Conservation (phyloP, 352 stramenopile genomes). For the Phytophthora pini region DNA sequence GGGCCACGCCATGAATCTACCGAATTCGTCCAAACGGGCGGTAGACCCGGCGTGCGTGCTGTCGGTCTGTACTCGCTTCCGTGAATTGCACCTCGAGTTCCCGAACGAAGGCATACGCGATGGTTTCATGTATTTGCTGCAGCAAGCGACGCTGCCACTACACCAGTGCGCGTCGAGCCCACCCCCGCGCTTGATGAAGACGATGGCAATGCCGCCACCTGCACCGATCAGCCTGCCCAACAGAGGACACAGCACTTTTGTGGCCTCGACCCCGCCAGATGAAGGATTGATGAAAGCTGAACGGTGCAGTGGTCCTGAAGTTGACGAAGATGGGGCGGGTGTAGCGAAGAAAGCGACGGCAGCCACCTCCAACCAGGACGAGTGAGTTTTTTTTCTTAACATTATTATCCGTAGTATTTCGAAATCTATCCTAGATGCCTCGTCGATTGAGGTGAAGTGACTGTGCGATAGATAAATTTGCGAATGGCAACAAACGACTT, state of each 20-base stretch:
- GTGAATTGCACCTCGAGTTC: conserved; percentile 78
- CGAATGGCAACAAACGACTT: too few species aligned
- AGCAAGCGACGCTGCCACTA: conserved; percentile 69
- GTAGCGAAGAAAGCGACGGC: conserved; percentile 24
- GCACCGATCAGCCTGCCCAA: conserved; percentile 13
- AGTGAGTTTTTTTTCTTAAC: conserved; percentile 40
- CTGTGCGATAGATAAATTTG: too few species aligned
- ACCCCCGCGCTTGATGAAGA: conserved; percentile 23
- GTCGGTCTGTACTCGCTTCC: conserved; percentile 66
- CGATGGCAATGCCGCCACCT: conserved; percentile 19
- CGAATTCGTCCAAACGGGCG: conserved; percentile 55
- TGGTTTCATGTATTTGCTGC: conserved; percentile 71
- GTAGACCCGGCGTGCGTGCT: conserved; percentile 64
- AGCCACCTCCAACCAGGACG: conserved; percentile 34
- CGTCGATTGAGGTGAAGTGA: too few species aligned
- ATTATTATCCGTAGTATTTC: conserved; percentile 31
- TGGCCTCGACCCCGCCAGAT: conserved; percentile 21
- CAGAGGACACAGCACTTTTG: conserved; percentile 15
- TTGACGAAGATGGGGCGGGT: conserved; percentile 22
- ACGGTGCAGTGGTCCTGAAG: conserved; percentile 31
- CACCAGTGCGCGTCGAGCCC: conserved; percentile 22
- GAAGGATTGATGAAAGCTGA: conserved; percentile 11
- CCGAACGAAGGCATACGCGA: conserved; percentile 67
- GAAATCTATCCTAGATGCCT: conserved; percentile 11
- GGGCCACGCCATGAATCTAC: conserved; percentile 47